Percentiles rank a stretch among this genome's conserved stretches.
Conservation (phyloP, 2,329 filamentous ascomycete species). For the Pestalotiopsis sp. region DNA sequence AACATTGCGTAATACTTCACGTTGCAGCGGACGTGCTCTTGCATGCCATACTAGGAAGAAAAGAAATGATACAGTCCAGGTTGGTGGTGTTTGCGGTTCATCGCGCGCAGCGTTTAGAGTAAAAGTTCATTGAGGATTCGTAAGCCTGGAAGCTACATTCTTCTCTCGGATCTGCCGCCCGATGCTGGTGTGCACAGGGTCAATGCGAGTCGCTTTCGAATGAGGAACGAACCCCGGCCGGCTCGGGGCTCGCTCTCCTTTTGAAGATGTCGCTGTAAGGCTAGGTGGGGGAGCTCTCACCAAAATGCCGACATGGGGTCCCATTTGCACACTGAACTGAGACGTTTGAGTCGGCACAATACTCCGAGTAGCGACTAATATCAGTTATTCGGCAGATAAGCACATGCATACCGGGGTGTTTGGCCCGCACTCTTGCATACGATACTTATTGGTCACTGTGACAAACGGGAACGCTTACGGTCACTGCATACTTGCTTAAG, state of each 20-base stretch:
- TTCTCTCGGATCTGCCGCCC: neutral
- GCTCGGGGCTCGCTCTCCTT: neutral
- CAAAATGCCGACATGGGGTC: neutral
- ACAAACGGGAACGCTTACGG: neutral
- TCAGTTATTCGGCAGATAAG: neutral
- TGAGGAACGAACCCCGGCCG: neutral
- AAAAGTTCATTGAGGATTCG: neutral
- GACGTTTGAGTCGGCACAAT: neutral
- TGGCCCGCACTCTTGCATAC: neutral
- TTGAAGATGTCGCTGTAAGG: neutral
- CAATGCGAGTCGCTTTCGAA: neutral
- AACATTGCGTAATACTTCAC: neutral
- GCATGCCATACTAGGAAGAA: neutral
- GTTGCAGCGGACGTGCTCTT: neutral
- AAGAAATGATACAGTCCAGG: neutral
- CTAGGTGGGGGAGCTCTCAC: neutral
- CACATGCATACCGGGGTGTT: neutral
- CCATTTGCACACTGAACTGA: neutral
- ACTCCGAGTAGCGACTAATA: neutral
- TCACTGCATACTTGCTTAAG: no score
- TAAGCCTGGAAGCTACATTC: neutral
- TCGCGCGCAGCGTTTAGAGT: neutral
- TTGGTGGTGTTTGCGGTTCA: neutral
- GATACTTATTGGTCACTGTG: neutral
- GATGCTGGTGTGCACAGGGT: neutral